Evolutionary conservation across 192 early-diverging fungal species (phyloP), one percentile per base, ranked within the genome.

Genomic region (Backusella macrospora): DNA sequence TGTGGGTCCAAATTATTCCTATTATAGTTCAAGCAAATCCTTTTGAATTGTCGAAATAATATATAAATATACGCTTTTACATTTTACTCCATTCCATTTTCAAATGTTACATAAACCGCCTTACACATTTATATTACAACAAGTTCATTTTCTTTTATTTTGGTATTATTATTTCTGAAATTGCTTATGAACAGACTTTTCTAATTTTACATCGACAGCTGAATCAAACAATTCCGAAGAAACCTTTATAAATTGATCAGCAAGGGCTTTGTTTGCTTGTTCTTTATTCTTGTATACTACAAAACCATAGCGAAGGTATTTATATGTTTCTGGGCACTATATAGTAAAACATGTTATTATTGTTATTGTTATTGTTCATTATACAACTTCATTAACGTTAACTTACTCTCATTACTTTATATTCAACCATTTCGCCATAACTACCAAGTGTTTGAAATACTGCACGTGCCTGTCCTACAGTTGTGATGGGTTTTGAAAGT

Each of bases 381-480:
- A 34, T 34, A 34, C 29, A 34, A 34, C 29, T 34, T 34, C 29
- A 34, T 34, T 34, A 34, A 34, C 29, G 43, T 38, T 2, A 40
- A 62, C 66, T 44, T 76, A 76, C 75, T 67, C 78, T 74, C 49
- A 74, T 66, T 21, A 79, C 64, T 47, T 75, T 79, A 62, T 79
- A 79, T 68, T 79, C 78, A 6, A 79, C 37, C 49, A 75, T 45
- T 49, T 79, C 78, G 34, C 78, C 78, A 68, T 75, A 75, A 8
- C n/a, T 6, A 34, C 65, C 52, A 18, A 79, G 62, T 29, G 45
- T 65, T n/a, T 75, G 71, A n/a, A 75, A 74, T 0, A 79, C 59
- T 21, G 40, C 72, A n/a, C 78, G 52, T 23, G 73, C 78, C 39
- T 79, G 78, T 29, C 18, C 44, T 4, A 75, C 29, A 12, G 21